Percentiles rank a stretch among this genome's conserved stretches.
phyloP scores from a whole-genome alignment of 2,329 filamentous ascomycete genomes.

The Fonsecaea nubica region DNA sequence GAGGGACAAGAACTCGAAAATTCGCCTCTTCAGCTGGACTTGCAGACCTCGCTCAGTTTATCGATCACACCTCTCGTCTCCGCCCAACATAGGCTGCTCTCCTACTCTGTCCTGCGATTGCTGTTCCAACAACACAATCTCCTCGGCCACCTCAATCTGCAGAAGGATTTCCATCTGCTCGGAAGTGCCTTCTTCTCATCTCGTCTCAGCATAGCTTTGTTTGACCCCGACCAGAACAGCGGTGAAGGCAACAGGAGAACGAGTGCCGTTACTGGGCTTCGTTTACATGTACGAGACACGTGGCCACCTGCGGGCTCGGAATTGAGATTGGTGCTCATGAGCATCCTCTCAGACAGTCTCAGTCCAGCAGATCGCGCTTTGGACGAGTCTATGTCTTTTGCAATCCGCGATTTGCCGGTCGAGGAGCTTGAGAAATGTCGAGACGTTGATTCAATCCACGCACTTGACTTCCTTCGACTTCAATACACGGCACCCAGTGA shows the following conservation, averaged over 20 bases:
- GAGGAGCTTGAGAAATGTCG: slow-evolving; percentile 83
- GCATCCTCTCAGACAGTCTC: slow-evolving; percentile 79
- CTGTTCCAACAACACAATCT: slow-evolving; percentile 78
- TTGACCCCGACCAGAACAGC: slow-evolving; percentile 80
- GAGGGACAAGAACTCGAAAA: slow-evolving; percentile 10
- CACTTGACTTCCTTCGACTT: slow-evolving; percentile 89
- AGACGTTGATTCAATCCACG: slow-evolving; percentile 80
- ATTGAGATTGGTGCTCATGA: slow-evolving; percentile 85
- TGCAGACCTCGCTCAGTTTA: slow-evolving; percentile 55
- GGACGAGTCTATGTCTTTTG: slow-evolving; percentile 61
- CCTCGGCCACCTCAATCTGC: slow-evolving; percentile 73
- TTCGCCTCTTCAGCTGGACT: slow-evolving; percentile 26
- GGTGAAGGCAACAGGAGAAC: slow-evolving; percentile 74
- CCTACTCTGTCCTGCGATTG: slow-evolving; percentile 75
- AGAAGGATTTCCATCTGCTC: slow-evolving; percentile 81
- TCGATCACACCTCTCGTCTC: slow-evolving; percentile 77
- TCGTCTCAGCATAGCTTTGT: slow-evolving; percentile 79
- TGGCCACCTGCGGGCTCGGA: slow-evolving; percentile 97
- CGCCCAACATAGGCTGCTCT: slow-evolving; percentile 77
- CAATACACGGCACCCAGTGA: slow-evolving; percentile 76
- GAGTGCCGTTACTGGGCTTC: slow-evolving; percentile 78
- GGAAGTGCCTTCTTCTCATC: slow-evolving; percentile 84
- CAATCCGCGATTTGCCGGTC: slow-evolving; percentile 77
- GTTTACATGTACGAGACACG: slow-evolving; percentile 77
- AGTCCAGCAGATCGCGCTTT: slow-evolving; percentile 11